These are phyloP conservation scores for Micractinium conductrix DNA, from an alignment of 139 green algal genomes.

Conservation along the genomic window DNA sequence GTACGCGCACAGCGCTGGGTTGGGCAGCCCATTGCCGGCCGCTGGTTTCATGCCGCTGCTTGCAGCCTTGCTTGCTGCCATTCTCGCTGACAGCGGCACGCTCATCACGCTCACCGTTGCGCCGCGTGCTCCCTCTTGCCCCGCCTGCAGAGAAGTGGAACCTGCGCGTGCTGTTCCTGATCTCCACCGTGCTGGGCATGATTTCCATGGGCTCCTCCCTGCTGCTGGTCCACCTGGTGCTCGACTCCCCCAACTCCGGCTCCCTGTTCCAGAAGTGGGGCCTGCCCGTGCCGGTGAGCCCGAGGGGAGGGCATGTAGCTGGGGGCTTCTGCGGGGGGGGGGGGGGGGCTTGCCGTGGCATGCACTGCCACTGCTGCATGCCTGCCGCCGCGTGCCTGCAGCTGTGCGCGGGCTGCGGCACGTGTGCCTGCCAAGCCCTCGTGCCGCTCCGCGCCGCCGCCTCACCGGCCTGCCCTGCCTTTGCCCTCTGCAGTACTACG, in stretches of 20 bases:
- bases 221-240: conserved; percentile 73
- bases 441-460: background rate
- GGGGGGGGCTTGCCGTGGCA: background rate
- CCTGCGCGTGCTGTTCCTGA: conserved; percentile 62
- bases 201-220: conserved; percentile 80
- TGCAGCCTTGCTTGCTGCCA: background rate
- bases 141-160: conserved; percentile 32
- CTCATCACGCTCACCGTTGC: background rate
- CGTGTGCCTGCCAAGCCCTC: too few species aligned
- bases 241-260: conserved; percentile 64
- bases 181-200: conserved; percentile 73
- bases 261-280: conserved; percentile 49
- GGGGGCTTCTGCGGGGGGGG: too few species aligned
- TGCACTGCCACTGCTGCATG: background rate
- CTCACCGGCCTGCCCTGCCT: background rate
- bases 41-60: too few species aligned
- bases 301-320: too few species aligned
- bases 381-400: background rate
- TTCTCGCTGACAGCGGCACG: background rate
- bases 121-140: background rate
- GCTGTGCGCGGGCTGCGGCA: background rate
- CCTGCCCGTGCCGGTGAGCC: conserved; percentile 48
- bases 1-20: conserved; percentile 69
- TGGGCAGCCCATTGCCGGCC: background rate
- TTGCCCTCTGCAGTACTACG: conserved; percentile 55